Conservation (phyloP, 306 rosid genomes). For the Corylus heterophylla region DNA sequence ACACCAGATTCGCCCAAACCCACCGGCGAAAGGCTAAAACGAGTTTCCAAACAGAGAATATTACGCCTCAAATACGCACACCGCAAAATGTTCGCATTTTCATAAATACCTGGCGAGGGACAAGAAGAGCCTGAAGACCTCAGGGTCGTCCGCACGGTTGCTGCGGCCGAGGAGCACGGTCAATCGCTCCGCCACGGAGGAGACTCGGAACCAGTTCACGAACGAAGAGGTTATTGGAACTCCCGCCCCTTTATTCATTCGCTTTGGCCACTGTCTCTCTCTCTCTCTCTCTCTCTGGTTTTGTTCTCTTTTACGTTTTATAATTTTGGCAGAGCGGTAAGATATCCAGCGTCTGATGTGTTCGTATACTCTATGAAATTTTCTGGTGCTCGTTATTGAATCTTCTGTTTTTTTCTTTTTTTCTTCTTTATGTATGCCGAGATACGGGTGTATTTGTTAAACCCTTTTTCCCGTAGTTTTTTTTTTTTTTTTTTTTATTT, state of each 20-base stretch:
- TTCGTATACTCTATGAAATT: too few relatives aligned
- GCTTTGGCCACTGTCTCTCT: too few relatives aligned
- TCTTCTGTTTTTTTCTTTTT: too few relatives aligned
- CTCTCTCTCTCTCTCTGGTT: too few relatives aligned
- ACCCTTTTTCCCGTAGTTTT: too few relatives aligned
- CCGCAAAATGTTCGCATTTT: background rate
- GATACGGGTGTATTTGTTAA: too few relatives aligned
- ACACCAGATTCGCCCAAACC: background rate
- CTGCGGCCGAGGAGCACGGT: slow-evolving; percentile 30
- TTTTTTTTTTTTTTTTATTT: too few relatives aligned
- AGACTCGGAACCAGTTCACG: slow-evolving; percentile 41
- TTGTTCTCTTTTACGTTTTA: too few relatives aligned
- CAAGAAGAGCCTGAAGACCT: slow-evolving; percentile 50
- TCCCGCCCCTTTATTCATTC: background rate
- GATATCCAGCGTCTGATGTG: too few relatives aligned
- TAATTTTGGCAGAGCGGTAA: too few relatives aligned
- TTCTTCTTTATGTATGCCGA: too few relatives aligned
- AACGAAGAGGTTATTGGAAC: slow-evolving; percentile 26
- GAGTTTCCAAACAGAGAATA: background rate
- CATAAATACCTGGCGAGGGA: slow-evolving; percentile 56
- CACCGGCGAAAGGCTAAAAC: background rate
- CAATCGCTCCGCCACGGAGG: slow-evolving; percentile 39
- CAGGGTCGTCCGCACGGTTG: slow-evolving; percentile 24
- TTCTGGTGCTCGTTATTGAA: too few relatives aligned
- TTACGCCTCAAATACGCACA: background rate